Evolutionary conservation across 2,329 filamentous ascomycete genomes (phyloP).

Genomic region (Hyphodiscus sp.): DNA sequence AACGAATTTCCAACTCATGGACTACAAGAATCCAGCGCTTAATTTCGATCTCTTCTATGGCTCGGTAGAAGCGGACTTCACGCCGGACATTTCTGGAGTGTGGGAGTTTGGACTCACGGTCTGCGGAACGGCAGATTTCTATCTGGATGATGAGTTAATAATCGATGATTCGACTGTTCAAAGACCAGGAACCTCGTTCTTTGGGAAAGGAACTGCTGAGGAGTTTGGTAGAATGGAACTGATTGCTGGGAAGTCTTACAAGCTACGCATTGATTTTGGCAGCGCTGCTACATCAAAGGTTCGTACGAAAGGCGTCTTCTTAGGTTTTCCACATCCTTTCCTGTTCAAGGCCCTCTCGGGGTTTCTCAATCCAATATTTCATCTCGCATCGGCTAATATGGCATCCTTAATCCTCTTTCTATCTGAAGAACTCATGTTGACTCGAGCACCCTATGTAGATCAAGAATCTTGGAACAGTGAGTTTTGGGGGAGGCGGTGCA

Average conservation of each 20-base stretch:
- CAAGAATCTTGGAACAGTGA: constrained; percentile 38
- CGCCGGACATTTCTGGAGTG: constrained; percentile 15
- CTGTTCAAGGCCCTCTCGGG: no score
- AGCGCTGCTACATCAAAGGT: constrained; percentile 49
- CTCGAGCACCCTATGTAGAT: constrained; percentile 25
- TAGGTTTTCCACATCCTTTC: no score
- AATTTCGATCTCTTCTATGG: constrained; percentile 30
- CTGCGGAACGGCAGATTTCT: constrained; percentile 31
- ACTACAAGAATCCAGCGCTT: constrained; percentile 38
- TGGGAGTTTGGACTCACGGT: constrained; percentile 33
- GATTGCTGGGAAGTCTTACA: constrained; percentile 28
- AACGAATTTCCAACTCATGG: constrained; percentile 42
- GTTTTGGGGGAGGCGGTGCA: constrained; percentile 54
- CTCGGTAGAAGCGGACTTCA: constrained; percentile 26
- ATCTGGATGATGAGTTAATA: constrained; percentile 29
- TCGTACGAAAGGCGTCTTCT: no score
- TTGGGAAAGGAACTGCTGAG: constrained; percentile 32
- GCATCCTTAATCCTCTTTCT: no score
- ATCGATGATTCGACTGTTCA: constrained; percentile 31
- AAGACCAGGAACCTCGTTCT: constrained; percentile 33
- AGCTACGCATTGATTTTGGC: constrained; percentile 38
- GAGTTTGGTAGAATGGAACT: constrained; percentile 23
- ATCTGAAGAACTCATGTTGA: no score
- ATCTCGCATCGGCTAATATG: no score
- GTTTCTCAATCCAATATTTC: no score